These are phyloP conservation scores for Solanum habrochaites DNA, from an alignment of 257 asterid genomes.

Conservation along the genomic window DNA sequence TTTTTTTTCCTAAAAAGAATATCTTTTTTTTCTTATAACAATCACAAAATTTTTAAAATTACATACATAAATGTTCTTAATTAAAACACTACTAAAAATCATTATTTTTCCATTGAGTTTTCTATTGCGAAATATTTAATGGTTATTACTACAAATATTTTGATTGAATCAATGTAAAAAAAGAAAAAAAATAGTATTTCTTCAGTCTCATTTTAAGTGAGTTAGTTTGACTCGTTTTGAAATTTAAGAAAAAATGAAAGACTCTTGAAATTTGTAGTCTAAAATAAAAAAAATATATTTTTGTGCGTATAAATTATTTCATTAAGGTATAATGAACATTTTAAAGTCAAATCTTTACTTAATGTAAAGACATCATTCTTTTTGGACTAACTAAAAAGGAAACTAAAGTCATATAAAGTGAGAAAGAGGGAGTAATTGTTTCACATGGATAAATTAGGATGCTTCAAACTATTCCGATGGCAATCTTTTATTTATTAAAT, in stretches of 20 bases:
- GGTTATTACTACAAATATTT: too few species aligned
- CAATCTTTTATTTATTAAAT: too few species aligned
- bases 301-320: background rate
- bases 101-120: background rate
- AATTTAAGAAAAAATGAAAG: background rate
- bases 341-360: background rate
- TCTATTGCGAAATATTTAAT: background rate
- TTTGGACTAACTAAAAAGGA: too few species aligned
- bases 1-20: background rate
- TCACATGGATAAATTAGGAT: too few species aligned
- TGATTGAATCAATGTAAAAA: background rate
- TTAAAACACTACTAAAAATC: background rate
- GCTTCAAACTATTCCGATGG: background rate
- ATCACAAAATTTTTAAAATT: background rate
- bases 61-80: background rate
- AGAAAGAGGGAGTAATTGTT: too few species aligned
- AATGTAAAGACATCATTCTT: too few species aligned
- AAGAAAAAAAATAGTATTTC: background rate
- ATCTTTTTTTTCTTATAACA: background rate
- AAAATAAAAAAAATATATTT: too few species aligned
- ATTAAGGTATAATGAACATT: background rate
- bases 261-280: background rate
- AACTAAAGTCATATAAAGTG: too few species aligned
- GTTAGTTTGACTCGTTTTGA: background rate
- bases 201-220: background rate